Conservation (phyloP, 73 alveolate genomes). For the Tetrahymena borealis region DNA sequence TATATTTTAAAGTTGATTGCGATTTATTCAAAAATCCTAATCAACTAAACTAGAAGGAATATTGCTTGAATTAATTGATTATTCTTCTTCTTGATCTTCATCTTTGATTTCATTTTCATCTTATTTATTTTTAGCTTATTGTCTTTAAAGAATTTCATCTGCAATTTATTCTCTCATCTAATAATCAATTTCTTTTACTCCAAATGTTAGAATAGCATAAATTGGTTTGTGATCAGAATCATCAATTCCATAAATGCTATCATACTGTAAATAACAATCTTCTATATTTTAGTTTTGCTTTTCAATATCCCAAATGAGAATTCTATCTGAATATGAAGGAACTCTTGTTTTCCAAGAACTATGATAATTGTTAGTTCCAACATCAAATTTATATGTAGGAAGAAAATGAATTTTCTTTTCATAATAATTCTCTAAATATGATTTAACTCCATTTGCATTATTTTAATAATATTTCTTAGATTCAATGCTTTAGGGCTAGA, state of each 20-base stretch:
- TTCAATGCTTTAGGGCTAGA: conserved; percentile 37
- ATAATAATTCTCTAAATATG: conserved; percentile 57
- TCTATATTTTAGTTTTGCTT: background rate
- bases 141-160: background rate
- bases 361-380: conserved; percentile 63
- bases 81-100: background rate
- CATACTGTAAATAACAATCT: background rate
- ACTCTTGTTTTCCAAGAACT: conserved; percentile 69
- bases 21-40: background rate
- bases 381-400: conserved; percentile 89
- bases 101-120: background rate
- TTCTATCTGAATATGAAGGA: conserved; percentile 97
- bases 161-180: background rate
- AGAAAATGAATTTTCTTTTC: conserved; percentile 80
- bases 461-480: conserved; percentile 50
- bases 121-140: background rate
- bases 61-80: background rate
- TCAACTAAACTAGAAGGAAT: background rate
- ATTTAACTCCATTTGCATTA: conserved; percentile 66
- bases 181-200: background rate
- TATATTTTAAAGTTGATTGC: too few relatives aligned
- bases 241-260: background rate
- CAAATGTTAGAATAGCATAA: background rate
- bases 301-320: conserved; percentile 16
- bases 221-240: background rate